Evolutionary conservation across 2,329 filamentous ascomycete genomes (phyloP).

Genomic region (Ophiocordyceps camponoti-rufipedis): DNA sequence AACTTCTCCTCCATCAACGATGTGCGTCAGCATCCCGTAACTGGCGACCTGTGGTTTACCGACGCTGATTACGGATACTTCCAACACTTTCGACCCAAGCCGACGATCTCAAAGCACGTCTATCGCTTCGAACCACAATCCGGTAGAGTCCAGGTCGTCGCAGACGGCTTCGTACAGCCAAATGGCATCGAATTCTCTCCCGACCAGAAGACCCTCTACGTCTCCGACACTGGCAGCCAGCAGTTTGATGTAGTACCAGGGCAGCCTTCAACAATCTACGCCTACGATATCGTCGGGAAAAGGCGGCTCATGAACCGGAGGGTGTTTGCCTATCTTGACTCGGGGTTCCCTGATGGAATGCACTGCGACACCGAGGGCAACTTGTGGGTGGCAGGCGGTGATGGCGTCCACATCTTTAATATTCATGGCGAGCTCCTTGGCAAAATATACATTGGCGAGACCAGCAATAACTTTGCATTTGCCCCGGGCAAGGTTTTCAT

Average conservation of each 20-base stretch:
- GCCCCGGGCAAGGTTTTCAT: slow-evolving; percentile 5
- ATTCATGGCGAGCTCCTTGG: slow-evolving; percentile 26
- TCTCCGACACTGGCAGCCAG: slow-evolving; percentile 34
- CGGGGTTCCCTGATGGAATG: slow-evolving; percentile 41
- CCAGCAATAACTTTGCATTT: slow-evolving; percentile 5
- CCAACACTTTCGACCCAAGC: slow-evolving; percentile 36
- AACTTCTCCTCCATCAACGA: slow-evolving; percentile 45
- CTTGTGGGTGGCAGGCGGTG: slow-evolving; percentile 30
- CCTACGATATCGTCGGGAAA: slow-evolving; percentile 2
- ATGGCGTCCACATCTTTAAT: slow-evolving; percentile 31
- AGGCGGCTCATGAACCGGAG: slow-evolving; percentile 18
- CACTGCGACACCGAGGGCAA: slow-evolving; percentile 36
- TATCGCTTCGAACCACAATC: slow-evolving; percentile 35
- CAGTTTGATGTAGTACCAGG: not conserved
- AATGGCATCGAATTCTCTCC: slow-evolving; percentile 42
- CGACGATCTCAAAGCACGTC: slow-evolving; percentile 36
- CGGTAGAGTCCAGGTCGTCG: slow-evolving; percentile 32
- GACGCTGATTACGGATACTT: slow-evolving; percentile 41
- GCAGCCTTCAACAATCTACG: slow-evolving; percentile 3
- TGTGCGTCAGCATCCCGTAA: slow-evolving; percentile 30
- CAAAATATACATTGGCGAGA: slow-evolving; percentile 25
- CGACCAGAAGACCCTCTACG: slow-evolving; percentile 29
- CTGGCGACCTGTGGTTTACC: slow-evolving; percentile 45
- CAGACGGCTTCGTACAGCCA: slow-evolving; percentile 35
- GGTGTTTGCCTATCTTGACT: slow-evolving; percentile 36